These are phyloP conservation scores for Achaetomium macrosporum DNA, from an alignment of 2,329 filamentous ascomycete genomes.

Conservation along the genomic window DNA sequence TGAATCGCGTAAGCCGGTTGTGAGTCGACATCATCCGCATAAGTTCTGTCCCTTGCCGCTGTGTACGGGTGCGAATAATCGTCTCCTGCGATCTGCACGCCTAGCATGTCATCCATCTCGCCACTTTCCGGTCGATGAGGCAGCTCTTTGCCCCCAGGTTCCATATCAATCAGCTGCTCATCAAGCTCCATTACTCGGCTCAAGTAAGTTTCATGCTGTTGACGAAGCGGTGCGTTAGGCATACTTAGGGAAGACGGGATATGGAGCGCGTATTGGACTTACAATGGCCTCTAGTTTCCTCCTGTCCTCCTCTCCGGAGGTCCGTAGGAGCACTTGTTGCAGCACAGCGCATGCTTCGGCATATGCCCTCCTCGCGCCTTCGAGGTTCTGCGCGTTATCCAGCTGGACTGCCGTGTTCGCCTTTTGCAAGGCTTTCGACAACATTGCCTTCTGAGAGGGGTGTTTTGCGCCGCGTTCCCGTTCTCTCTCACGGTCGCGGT, in stretches of 20 bases:
- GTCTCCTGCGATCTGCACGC: conserved; percentile 37
- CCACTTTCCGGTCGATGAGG: conserved; percentile 64
- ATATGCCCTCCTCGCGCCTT: conserved; percentile 86
- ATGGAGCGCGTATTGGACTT: conserved; percentile 37
- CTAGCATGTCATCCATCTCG: conserved; percentile 34
- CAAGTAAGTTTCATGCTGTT: conserved; percentile 79
- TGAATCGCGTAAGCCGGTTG: conserved; percentile 26
- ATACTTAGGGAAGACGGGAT: not conserved
- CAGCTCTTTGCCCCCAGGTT: conserved; percentile 64
- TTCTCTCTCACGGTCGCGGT: conserved; percentile 11
- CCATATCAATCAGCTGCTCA: conserved; percentile 56
- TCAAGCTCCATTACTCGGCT: conserved; percentile 83
- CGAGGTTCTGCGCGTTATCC: conserved; percentile 93
- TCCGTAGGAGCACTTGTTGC: conserved; percentile 80
- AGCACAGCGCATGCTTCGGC: conserved; percentile 83
- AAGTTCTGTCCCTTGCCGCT: conserved; percentile 33
- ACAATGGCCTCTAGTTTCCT: conserved; percentile 91
- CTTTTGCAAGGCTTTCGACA: conserved; percentile 91
- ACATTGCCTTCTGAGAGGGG: conserved; percentile 88
- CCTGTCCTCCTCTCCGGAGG: conserved; percentile 77
- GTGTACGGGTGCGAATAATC: conserved; percentile 38
- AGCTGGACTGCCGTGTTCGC: conserved; percentile 93
- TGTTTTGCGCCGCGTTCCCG: conserved; percentile 30
- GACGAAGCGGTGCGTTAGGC: conserved; percentile 12
- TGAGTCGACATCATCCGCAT: conserved; percentile 21